These are phyloP conservation scores for Leccinum pallidistipes DNA, from an alignment of 1,284 basidiomycete species.

Conservation along the genomic window DNA sequence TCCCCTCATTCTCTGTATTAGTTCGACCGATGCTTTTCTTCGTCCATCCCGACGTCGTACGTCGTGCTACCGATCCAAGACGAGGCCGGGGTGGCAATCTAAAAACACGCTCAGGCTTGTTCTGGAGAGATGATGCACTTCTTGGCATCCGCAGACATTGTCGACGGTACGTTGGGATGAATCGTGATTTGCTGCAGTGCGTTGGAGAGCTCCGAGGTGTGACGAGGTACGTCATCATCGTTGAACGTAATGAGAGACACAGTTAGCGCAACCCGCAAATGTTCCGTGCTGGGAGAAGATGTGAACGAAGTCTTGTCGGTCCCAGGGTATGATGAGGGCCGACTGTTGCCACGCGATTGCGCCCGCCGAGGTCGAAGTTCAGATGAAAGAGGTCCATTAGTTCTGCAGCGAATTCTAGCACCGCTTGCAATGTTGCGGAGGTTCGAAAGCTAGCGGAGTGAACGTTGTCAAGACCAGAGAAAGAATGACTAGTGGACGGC, in stretches of 20 bases:
- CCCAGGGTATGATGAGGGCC: conserved; percentile 70
- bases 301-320: conserved; percentile 41
- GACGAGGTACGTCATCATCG: conserved; percentile 7
- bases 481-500: conserved; percentile 24
- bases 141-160: conserved; percentile 5
- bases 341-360: conserved; percentile 65
- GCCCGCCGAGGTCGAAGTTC: conserved; percentile 60
- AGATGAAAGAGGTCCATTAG: conserved; percentile 63
- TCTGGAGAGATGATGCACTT: conserved; percentile 6
- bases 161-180: conserved; percentile 24
- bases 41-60: conserved; percentile 58
- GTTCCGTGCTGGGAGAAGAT: conserved; percentile 43
- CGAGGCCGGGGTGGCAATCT: conserved; percentile 49
- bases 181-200: conserved; percentile 26
- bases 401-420: conserved; percentile 73
- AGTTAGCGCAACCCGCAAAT: conserved; percentile 32
- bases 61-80: conserved; percentile 54
- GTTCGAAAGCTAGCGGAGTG: conserved; percentile 60
- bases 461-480: conserved; percentile 8
- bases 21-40: conserved; percentile 52
- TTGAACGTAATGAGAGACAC: conserved; percentile 23
- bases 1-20: conserved; percentile 57
- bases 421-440: conserved; percentile 66
- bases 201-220: conserved; percentile 9
- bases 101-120: conserved; percentile 39